Conservation (phyloP, 2,329 filamentous ascomycete species). For the Colletotrichum siamense region DNA sequence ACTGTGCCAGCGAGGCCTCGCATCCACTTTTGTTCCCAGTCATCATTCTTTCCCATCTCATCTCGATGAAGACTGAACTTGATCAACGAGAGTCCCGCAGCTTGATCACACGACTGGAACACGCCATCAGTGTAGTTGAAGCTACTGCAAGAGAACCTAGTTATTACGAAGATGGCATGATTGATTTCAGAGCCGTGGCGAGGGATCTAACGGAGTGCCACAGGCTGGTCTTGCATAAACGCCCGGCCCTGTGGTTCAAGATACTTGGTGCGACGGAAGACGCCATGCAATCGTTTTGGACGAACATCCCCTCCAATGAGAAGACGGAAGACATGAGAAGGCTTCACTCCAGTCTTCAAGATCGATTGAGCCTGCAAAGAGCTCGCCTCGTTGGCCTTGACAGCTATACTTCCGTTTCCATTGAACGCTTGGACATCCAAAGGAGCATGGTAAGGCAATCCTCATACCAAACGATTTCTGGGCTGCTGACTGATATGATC, state of each 20-base stretch:
- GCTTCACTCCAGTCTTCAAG: not conserved
- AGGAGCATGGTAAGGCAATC: not conserved
- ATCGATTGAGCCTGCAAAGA: not conserved
- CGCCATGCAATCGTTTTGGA: not conserved
- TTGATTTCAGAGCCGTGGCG: not conserved
- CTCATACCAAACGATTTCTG: too few species aligned
- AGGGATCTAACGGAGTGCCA: not conserved
- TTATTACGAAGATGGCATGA: not conserved
- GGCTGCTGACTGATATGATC: not conserved
- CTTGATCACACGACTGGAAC: not conserved
- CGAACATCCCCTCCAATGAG: not conserved
- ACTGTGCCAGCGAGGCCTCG: fast-evolving
- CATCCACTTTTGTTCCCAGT: not conserved
- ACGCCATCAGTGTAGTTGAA: not conserved
- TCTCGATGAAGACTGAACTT: not conserved
- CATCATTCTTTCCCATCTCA: not conserved
- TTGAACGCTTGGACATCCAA: not conserved
- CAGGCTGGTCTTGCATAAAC: not conserved
- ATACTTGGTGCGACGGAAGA: not conserved
- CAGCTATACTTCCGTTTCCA: not conserved
- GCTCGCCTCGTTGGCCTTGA: not conserved
- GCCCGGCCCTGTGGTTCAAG: not conserved
- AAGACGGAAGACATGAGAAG: not conserved
- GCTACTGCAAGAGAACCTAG: fast-evolving
- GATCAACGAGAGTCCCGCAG: not conserved